phyloP scores from a whole-genome alignment of 2,329 filamentous ascomycete genomes.

The Epicoccum sorghinum region DNA sequence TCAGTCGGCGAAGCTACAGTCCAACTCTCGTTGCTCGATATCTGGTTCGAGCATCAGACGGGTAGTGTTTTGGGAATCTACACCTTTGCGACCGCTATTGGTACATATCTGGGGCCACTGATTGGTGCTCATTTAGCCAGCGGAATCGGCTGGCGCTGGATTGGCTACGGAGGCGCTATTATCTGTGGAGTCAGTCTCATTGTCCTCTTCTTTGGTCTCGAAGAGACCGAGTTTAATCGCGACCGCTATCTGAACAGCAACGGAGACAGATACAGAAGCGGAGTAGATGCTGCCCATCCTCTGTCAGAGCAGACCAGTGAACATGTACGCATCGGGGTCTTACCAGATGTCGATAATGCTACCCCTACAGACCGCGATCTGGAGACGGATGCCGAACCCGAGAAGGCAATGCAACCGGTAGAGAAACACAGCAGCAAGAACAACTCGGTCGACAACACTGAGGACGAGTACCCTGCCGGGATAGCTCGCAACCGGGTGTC shows the following conservation, averaged over 20 bases:
- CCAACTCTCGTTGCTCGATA: constrained; percentile 23
- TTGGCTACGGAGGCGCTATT: constrained; percentile 24
- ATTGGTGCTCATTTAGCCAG: constrained; percentile 23
- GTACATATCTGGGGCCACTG: constrained; percentile 24
- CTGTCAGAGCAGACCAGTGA: constrained; percentile 10
- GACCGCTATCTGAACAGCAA: constrained; percentile 18
- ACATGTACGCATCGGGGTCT: constrained; percentile 4
- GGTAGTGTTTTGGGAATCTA: constrained; percentile 27
- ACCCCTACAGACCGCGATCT: not conserved
- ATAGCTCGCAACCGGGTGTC: constrained; percentile 25
- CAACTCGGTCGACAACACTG: constrained; percentile 5
- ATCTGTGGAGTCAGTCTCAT: constrained; percentile 22
- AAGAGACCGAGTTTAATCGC: constrained; percentile 26
- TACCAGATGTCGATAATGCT: constrained; percentile 3
- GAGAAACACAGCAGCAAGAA: constrained; percentile 11
- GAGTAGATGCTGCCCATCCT: constrained; percentile 15
- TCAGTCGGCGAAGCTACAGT: constrained; percentile 25
- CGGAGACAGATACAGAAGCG: constrained; percentile 10
- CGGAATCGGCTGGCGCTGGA: constrained; percentile 26
- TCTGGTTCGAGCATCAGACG: constrained; percentile 29
- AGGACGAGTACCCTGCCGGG: constrained; percentile 3
- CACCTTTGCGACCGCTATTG: constrained; percentile 26
- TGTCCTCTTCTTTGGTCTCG: constrained; percentile 23
- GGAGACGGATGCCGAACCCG: not conserved
- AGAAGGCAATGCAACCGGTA: constrained; percentile 14